These are phyloP conservation scores for Petunia axillaris DNA, from an alignment of 257 asterid genomes.

Conservation along the genomic window DNA sequence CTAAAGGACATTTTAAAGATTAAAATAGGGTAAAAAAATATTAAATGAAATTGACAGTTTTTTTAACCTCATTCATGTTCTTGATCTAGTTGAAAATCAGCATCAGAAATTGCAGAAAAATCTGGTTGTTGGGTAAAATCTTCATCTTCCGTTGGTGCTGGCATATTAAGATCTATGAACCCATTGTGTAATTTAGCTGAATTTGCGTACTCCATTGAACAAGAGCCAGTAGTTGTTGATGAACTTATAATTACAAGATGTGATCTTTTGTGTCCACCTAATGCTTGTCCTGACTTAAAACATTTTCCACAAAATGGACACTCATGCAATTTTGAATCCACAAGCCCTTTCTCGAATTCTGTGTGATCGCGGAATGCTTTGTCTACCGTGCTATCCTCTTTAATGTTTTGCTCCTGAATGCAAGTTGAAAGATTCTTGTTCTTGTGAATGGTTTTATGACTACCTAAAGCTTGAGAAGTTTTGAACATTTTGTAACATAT, in stretches of 20 bases:
- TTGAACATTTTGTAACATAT: conserved; percentile 40
- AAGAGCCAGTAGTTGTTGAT: conserved; percentile 24
- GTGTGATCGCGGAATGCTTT: neutral
- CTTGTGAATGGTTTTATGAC: conserved; percentile 40
- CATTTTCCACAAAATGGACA: conserved; percentile 58
- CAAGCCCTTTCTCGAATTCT: neutral
- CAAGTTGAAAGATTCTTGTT: no score
- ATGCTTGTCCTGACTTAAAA: conserved; percentile 64
- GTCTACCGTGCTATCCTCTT: neutral
- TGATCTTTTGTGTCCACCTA: conserved; percentile 73
- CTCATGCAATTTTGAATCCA: conserved; percentile 38
- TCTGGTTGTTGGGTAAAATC: conserved; percentile 23
- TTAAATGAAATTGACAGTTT: neutral
- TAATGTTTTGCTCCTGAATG: neutral
- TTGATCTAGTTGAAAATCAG: conserved; percentile 14
- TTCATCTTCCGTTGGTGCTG: conserved; percentile 49
- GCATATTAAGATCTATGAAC: conserved; percentile 53
- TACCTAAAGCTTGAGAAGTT: conserved; percentile 56
- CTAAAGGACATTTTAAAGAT: neutral
- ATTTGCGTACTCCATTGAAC: conserved; percentile 19
- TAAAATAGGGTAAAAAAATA: neutral
- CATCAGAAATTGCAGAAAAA: conserved; percentile 33
- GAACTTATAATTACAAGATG: conserved; percentile 35
- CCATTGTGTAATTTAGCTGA: conserved; percentile 28
- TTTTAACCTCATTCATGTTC: conserved; percentile 8